Percentiles rank a stretch among this genome's conserved stretches.
Evolutionary conservation across 2,329 filamentous ascomycete species (phyloP).

Genomic region (Didymella lethalis): DNA sequence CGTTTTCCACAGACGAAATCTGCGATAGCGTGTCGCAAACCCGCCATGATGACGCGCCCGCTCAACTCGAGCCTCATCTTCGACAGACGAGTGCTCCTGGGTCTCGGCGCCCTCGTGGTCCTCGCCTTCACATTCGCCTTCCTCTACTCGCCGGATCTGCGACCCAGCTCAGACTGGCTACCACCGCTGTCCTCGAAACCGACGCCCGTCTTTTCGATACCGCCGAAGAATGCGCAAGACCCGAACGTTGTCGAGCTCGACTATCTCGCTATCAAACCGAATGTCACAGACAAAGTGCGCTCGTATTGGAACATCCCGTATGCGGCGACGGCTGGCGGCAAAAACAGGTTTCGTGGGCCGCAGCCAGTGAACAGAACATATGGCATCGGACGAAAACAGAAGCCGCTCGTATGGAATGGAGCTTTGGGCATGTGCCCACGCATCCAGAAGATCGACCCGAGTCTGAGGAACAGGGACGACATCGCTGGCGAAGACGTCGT

Average conservation of each 20-base stretch:
- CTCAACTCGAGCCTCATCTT: conserved; percentile 40
- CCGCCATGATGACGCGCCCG: conserved; percentile 30
- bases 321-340: conserved; percentile 39
- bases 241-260: conserved; percentile 43
- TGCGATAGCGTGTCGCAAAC: conserved; percentile 11
- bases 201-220: conserved; percentile 32
- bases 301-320: conserved; percentile 48
- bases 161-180: conserved; percentile 38
- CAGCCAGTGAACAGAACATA: conserved; percentile 42
- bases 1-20: conserved; percentile 1
- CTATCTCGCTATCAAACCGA: conserved; percentile 42
- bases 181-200: conserved; percentile 35
- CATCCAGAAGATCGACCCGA: conserved; percentile 46
- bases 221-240: conserved; percentile 36
- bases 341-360: conserved; percentile 43
- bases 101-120: conserved; percentile 31
- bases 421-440: conserved; percentile 45
- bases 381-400: conserved; percentile 31
- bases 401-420: conserved; percentile 41
- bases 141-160: conserved; percentile 37
- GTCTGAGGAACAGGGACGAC: conserved; percentile 36
- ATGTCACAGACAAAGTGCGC: conserved; percentile 38
- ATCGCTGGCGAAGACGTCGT: conserved; percentile 37
- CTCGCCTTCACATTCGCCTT: conserved; percentile 39
- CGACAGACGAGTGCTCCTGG: conserved; percentile 37